Evolutionary conservation across 306 rosid genomes (phyloP).

Genomic region (Ziziphus jujuba): DNA sequence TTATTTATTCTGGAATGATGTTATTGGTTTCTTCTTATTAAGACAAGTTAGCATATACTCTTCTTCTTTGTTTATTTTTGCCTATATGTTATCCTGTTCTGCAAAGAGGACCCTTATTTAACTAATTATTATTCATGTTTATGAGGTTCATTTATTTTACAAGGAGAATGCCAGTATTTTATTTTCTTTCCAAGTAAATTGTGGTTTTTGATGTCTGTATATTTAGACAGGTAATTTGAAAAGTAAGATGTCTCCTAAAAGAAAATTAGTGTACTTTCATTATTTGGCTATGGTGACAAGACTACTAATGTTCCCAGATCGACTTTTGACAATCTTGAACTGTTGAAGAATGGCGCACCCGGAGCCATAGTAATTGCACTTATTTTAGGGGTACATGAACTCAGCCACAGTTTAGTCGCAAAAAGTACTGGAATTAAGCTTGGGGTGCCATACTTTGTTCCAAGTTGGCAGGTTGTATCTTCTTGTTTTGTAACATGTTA

Average conservation of each 20-base stretch:
- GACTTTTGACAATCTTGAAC: constrained; percentile 78
- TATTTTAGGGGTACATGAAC: constrained; percentile 78
- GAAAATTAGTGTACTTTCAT: constrained; percentile 11
- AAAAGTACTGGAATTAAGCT: constrained; percentile 62
- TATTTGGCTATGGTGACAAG: constrained; percentile 35
- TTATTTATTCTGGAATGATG: neutral
- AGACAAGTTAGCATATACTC: neutral
- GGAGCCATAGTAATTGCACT: constrained; percentile 87
- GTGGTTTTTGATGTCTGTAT: neutral
- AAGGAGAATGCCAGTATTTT: constrained; percentile 18
- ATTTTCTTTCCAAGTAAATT: neutral
- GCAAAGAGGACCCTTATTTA: neutral
- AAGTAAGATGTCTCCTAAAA: neutral
- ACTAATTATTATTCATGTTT: constrained; percentile 10
- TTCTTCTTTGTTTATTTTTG: neutral
- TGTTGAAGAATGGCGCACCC: constrained; percentile 84
- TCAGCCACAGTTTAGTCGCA: constrained; percentile 73
- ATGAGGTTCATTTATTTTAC: constrained; percentile 17
- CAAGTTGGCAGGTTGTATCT: constrained; percentile 96
- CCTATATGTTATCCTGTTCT: constrained; percentile 15
- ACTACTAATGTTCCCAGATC: constrained; percentile 61
- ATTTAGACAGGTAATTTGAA: constrained; percentile 7
- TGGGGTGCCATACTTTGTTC: constrained; percentile 90
- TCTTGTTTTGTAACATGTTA: constrained; percentile 6
- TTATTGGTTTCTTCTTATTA: neutral